phyloP scores from a whole-genome alignment of 768 basidiomycete species.

The Amanita polypyramis region DNA sequence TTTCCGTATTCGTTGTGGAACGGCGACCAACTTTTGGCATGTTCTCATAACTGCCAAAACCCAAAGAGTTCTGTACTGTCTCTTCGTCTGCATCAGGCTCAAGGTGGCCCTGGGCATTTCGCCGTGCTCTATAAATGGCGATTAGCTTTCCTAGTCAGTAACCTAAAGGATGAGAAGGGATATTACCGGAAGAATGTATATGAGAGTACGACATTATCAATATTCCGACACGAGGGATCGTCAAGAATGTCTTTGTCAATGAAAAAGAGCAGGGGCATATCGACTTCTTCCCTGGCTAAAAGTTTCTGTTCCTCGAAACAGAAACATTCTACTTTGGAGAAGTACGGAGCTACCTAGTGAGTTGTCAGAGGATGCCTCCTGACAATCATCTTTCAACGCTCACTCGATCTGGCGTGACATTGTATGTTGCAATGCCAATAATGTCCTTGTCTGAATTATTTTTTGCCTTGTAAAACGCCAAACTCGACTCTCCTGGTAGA shows the following conservation, averaged over 20 bases:
- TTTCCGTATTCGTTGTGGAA: neutral
- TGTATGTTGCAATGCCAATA: constrained; percentile 98
- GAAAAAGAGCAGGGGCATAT: constrained; percentile 97
- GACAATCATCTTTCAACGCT: constrained; percentile 16
- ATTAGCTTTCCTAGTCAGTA: neutral
- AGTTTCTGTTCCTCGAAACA: constrained; percentile 98
- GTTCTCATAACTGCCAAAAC: constrained; percentile 57
- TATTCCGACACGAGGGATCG: constrained; percentile 76
- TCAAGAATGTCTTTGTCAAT: constrained; percentile 96
- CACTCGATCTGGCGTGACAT: constrained; percentile 96
- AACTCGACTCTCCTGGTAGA: constrained; percentile 88
- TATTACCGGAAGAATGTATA: constrained; percentile 94
- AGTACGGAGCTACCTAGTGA: constrained; percentile 87
- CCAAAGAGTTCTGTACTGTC: constrained; percentile 70
- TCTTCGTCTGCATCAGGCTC: constrained; percentile 86
- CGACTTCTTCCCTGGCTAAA: constrained; percentile 90
- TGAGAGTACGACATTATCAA: constrained; percentile 87
- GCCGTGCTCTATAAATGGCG: constrained; percentile 51
- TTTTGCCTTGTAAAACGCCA: constrained; percentile 93
- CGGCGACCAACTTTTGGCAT: constrained; percentile 26
- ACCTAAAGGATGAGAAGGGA: constrained; percentile 13
- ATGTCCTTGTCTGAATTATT: constrained; percentile 81
- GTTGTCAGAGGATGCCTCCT: neutral
- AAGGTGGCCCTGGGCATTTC: constrained; percentile 76
- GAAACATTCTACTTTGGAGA: constrained; percentile 99